phyloP scores from a whole-genome alignment of 2,329 filamentous ascomycete genomes.

The Colletotrichum liriopes region DNA sequence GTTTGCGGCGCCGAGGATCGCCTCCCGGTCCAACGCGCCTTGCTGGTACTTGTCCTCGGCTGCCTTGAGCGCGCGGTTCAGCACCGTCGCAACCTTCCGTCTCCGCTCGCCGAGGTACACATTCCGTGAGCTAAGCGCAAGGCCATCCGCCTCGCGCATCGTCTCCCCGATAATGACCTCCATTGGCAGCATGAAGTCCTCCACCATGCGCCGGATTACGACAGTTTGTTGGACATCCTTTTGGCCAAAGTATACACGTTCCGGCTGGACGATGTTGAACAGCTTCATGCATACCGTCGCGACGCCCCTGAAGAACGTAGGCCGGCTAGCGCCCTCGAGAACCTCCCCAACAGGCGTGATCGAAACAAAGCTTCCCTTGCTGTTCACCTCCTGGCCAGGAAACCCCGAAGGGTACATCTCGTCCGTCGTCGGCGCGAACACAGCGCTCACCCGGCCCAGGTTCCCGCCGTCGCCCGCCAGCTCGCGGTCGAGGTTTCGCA shows the following conservation, averaged over 20 bases:
- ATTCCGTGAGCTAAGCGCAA: constrained; percentile 94
- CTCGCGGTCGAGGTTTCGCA: constrained; percentile 80
- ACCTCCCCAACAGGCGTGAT: constrained; percentile 88
- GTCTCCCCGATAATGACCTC: constrained; percentile 83
- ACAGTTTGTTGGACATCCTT: constrained; percentile 98
- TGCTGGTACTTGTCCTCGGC: constrained; percentile 77
- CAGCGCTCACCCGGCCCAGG: constrained; percentile 80
- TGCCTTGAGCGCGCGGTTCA: constrained; percentile 78
- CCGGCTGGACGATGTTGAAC: constrained; percentile 69
- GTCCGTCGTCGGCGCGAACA: constrained; percentile 87
- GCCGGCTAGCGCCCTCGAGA: constrained; percentile 87
- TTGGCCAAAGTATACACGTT: constrained; percentile 91
- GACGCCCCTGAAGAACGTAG: constrained; percentile 96
- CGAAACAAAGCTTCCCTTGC: constrained; percentile 89
- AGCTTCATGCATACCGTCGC: constrained; percentile 95
- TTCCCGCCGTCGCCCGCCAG: constrained; percentile 74
- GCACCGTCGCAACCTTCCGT: constrained; percentile 79
- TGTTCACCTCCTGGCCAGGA: constrained; percentile 80
- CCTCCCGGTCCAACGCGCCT: constrained; percentile 68
- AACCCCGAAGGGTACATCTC: constrained; percentile 91
- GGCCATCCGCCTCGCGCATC: constrained; percentile 81
- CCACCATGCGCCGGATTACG: constrained; percentile 87
- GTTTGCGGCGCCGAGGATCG: constrained; percentile 81
- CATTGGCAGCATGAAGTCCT: constrained; percentile 87
- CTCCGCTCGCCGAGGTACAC: constrained; percentile 88